Conservation (phyloP, 2,329 filamentous ascomycete species). For the Sporothrix brasiliensis region DNA sequence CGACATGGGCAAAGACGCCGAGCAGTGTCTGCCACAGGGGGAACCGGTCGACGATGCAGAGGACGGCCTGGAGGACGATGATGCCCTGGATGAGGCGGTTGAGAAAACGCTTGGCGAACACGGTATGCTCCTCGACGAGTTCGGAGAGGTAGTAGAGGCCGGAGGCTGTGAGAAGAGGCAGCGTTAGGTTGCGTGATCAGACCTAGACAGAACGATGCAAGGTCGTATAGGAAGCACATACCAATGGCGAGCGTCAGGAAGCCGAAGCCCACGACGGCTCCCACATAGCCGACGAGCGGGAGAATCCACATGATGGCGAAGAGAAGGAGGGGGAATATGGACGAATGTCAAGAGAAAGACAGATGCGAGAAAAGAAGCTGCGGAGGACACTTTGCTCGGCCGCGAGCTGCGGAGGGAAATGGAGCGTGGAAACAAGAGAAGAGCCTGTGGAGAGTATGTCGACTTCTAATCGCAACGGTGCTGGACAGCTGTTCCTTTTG, state of each 20-base stretch:
- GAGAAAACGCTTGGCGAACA: slow-evolving; percentile 85
- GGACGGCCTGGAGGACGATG: slow-evolving; percentile 71
- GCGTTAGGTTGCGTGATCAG: slow-evolving; percentile 29
- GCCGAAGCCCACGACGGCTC: slow-evolving; percentile 83
- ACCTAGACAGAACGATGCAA: neutral
- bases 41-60: slow-evolving; percentile 83
- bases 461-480: neutral
- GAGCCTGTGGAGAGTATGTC: slow-evolving; percentile 15
- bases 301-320: slow-evolving; percentile 82
- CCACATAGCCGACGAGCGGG: slow-evolving; percentile 85
- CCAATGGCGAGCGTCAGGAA: slow-evolving; percentile 94
- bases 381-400: slow-evolving; percentile 25
- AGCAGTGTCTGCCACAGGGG: slow-evolving; percentile 73
- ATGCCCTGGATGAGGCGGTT: slow-evolving; percentile 82
- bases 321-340: neutral
- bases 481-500: neutral
- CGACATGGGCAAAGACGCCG: slow-evolving; percentile 76
- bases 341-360: neutral
- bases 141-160: slow-evolving; percentile 98
- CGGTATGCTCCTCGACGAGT: slow-evolving; percentile 96
- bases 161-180: slow-evolving; percentile 63
- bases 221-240: slow-evolving; percentile 45
- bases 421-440: neutral
- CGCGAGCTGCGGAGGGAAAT: slow-evolving; percentile 6
- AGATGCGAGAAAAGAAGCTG: neutral